Base-by-base conservation (phyloP, 768 basidiomycete species). In the Agaricus subrufescens region DNA sequence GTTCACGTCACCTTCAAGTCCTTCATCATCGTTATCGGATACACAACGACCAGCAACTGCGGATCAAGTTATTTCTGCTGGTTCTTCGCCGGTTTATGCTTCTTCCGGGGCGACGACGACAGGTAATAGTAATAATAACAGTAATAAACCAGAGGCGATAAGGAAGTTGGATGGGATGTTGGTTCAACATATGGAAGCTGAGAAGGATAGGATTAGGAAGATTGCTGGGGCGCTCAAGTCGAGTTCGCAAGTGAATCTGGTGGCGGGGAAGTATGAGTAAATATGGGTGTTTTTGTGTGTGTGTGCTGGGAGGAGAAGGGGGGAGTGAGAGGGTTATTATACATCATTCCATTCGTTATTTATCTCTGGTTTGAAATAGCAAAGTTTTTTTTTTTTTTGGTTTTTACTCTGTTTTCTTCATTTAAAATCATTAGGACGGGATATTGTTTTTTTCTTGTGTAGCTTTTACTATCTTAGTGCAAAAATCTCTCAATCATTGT, bases 131-230 rank as follows among this genome's bases (percentile, higher is more conserved):
- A 19, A 48, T 4, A 30, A n/a, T 48, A 71, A 66, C 31, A 46
- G 40, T 31, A 15, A 39, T 43, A 78, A 76, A 58, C 74, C 82
- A 60, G 85, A 87, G 68, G 83, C 84, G 29, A 66, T 86, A 58
- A 76, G 71, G 70, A 81, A 77, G 69, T 71, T 93, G 60, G 89
- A 93, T 66, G 91, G 89, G 59, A 80, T 94, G 83, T 71, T 94
- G 51, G 71, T 84, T 52, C 84, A 87, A 67, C 91, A 94, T 66
- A 87, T 93, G 75, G 87, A 89, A 71, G 79, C 85, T 51, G 91
- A 94, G 72, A 85, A 84, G 72, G 87, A 91, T 64, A 85, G 82
- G 34, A 77, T 94, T 63, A 87, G 81, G 73, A 77, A 83, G 71
- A 91, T 94, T 66, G 85, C 91, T 23, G 73, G 75, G 27, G 75